Evolutionary conservation across 495 filamentous ascomycete genomes (phyloP).

Genomic region (Aspergillus sclerotiicarbonarius): DNA sequence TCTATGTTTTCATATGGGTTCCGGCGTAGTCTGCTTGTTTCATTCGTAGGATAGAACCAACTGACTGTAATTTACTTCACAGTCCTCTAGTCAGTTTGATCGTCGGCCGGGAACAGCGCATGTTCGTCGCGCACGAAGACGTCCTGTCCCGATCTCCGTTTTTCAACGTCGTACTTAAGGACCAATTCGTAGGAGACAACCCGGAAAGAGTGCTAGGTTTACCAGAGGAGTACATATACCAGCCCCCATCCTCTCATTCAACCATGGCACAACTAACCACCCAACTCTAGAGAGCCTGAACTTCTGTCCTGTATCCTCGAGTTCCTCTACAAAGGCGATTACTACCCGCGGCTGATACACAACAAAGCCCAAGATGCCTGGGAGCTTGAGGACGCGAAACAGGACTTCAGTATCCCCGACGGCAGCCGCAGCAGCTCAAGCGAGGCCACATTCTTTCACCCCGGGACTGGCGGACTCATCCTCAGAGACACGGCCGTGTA

Average conservation of each 20-base stretch:
- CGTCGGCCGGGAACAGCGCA: conserved; percentile 74
- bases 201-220: conserved; percentile 57
- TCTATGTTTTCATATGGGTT: neutral
- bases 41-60: conserved; percentile 5
- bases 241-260: neutral
- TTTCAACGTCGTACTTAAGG: conserved; percentile 54
- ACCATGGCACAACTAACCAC: neutral
- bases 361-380: conserved; percentile 53
- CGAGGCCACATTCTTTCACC: conserved; percentile 70
- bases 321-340: conserved; percentile 71
- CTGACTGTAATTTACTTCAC: conserved; percentile 23
- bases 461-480: conserved; percentile 65
- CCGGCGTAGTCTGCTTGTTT: conserved; percentile 11
- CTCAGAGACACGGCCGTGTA: conserved; percentile 90
- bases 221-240: conserved; percentile 53
- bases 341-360: conserved; percentile 55
- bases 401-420: conserved; percentile 39
- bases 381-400: conserved; percentile 67
- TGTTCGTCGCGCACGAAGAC: conserved; percentile 73
- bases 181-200: conserved; percentile 55
- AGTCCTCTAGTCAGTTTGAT: conserved; percentile 79
- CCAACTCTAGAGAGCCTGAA: conserved; percentile 52
- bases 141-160: conserved; percentile 58
- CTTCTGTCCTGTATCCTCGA: conserved; percentile 66
- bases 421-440: conserved; percentile 60